Evolutionary conservation across 495 filamentous ascomycete species (phyloP), one percentile per base, ranked within the genome.

Genomic region (Hypoxylon trugodes): DNA sequence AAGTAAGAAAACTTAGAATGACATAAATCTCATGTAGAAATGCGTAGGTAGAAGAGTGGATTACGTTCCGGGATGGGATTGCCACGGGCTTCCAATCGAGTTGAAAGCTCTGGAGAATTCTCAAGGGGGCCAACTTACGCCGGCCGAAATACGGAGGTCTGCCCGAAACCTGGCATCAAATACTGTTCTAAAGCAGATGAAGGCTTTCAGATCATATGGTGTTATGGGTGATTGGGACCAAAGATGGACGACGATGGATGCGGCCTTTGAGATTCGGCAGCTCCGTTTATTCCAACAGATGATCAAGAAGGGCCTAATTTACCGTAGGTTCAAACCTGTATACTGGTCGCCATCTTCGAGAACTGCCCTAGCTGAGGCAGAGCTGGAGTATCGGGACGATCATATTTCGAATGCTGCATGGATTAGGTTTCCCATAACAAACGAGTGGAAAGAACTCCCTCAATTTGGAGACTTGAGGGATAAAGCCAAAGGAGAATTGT

Each of bases 1-100:
- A 8, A n/a, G n/a, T 32, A 40, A 5, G 21, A 43, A 16, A 22
- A 13, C 26, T 45, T 33, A 35, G 19, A 47, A 22, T 48, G 40
- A 46, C 16, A 21, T 59, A 18, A 47, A 32, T 21, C 62, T 67
- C 35, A 66, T 50, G 22, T 38, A 26, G 19, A 41, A 9, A 19
- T 41, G 6, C 22, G 25, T 56, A 78, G 77, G 79, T 10, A 88
- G 87, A 69, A 80, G 85, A 36, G 85, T 98, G 26, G 82, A 87
- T n/a, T 99, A 94, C 72, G 81, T 94, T 3, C 95, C 95, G 3
- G 96, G 95, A 25, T 99, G 96, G 96, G 95, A 99, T 74, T 99
- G 95, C 68, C 95, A 99, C 79, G 95, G 95, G 4, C 81, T 99
- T 48, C 95, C 95, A 6, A 99, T 99, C 76, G 95, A 99, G 81